Evolutionary conservation across 345 rosid species (phyloP).

Genomic region (Pugionium cornutum): DNA sequence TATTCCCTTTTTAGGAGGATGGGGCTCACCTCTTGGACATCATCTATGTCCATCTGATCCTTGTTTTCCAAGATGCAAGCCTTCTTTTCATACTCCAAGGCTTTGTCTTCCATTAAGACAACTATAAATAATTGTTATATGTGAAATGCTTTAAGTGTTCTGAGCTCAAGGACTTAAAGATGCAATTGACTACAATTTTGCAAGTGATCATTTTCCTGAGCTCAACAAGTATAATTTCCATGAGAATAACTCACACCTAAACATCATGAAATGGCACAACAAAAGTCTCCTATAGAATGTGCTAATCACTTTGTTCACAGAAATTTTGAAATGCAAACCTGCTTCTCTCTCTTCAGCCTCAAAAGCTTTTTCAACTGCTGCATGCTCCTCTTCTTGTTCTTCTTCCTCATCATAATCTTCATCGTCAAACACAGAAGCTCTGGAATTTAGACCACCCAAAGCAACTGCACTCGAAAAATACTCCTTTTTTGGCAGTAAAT

Average conservation of each 20-base stretch:
- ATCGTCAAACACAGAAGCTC: slow-evolving; percentile 69
- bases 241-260: neutral
- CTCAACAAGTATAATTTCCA: slow-evolving; percentile 6
- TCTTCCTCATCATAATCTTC: slow-evolving; percentile 95
- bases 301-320: slow-evolving; percentile 8
- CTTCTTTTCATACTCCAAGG: slow-evolving; percentile 44
- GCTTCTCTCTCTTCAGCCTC: slow-evolving; percentile 46
- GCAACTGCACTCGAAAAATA: slow-evolving; percentile 61
- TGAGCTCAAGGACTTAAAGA: neutral
- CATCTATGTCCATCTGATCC: slow-evolving; percentile 50
- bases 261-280: slow-evolving; percentile 31
- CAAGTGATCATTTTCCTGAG: slow-evolving; percentile 2
- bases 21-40: slow-evolving; percentile 49
- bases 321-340: slow-evolving; percentile 44
- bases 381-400: slow-evolving; percentile 58
- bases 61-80: slow-evolving; percentile 47
- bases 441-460: slow-evolving; percentile 46
- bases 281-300: slow-evolving; percentile 4
- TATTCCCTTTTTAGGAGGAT: slow-evolving; percentile 24
- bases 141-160: too few species aligned
- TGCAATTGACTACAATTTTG: slow-evolving; percentile 15
- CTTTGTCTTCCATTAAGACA: slow-evolving; percentile 44
- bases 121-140: slow-evolving; percentile 36
- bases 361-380: slow-evolving; percentile 46
- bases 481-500: slow-evolving; percentile 68